Evolutionary conservation across 805 yeast species (phyloP), one percentile per base, ranked within the genome.

Genomic region (Starmerella stellata): DNA sequence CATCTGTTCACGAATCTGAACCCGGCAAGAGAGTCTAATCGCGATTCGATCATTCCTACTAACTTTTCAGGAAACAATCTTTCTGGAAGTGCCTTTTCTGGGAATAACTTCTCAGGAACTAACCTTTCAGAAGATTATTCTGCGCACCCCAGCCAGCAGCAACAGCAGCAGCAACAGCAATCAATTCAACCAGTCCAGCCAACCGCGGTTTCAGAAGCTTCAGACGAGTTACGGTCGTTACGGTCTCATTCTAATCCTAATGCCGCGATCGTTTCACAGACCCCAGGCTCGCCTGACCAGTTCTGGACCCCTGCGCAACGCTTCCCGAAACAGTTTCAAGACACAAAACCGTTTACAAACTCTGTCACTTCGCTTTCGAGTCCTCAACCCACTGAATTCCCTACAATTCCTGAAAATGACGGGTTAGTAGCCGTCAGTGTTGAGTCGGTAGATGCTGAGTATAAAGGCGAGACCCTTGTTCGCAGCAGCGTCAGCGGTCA

Each of bases 401-500:
- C 60, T 11, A 48, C 50, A 9, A 44, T 54, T 35, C 58, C 58
- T 5, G 30, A 45, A 4, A 44, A 29, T 18, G 36, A 30, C 21
- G 60, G 58, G 17, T 45, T 87, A 47, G 80, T 76, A 50, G 74
- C 85, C 2, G 77, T 92, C 35, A 63, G 83, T 45, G 85, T 90
- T n/a, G 96, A 87, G 60, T 74, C 78, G 11, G 64, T 81, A 45
- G 75, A 73, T 53, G 93, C 82, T 4, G 66, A 69, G 16, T 75
- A 75, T 57, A 72, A 69, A 45, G 80, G 75, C 51, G 93, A 92
- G 16, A 58, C 59, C 33, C 60, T 75, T 28, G 55, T 58, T 11
- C 66, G 70, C 27, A 69, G 81, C 5, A 74, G 75, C 52, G 65
- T 75, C 11, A 67, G 77, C 39, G 95, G 96, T 38, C 95, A 87